Conservation (phyloP, 2,329 filamentous ascomycete genomes). For the Diaporthe caulivora region DNA sequence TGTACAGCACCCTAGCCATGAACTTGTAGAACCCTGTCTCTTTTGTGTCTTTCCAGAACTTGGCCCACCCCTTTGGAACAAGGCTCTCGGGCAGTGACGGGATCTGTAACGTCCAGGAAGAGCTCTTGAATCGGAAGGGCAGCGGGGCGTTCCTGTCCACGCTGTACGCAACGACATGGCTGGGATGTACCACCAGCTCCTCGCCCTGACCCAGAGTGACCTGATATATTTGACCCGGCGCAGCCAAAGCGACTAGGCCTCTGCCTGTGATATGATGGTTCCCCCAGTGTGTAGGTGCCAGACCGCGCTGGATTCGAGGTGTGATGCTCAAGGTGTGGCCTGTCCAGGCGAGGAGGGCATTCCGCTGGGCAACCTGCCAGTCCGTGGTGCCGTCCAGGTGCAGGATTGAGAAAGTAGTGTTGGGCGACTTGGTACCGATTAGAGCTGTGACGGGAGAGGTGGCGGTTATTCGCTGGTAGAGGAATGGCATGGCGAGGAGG, state of each 20-base stretch:
- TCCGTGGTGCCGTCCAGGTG: constrained; percentile 94
- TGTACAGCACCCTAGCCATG: constrained; percentile 73
- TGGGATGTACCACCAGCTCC: constrained; percentile 91
- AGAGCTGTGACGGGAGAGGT: constrained; percentile 89
- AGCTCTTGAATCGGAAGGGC: constrained; percentile 87
- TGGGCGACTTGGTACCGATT: constrained; percentile 87
- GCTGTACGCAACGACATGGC: constrained; percentile 92
- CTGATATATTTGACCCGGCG: constrained; percentile 91
- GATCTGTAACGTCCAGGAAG: constrained; percentile 82
- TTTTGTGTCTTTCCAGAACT: constrained; percentile 80
- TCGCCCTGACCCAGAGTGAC: constrained; percentile 85
- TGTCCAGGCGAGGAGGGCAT: constrained; percentile 95
- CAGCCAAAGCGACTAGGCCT: constrained; percentile 85
- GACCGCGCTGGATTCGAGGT: constrained; percentile 79
- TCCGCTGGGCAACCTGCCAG: constrained; percentile 92
- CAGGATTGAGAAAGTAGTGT: constrained; percentile 87
- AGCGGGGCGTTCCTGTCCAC: constrained; percentile 79
- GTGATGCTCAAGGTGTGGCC: constrained; percentile 85
- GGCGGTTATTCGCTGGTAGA: constrained; percentile 92
- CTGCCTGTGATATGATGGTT: constrained; percentile 89
- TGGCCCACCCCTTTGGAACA: constrained; percentile 70
- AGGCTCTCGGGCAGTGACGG: constrained; percentile 74
- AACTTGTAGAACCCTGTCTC: constrained; percentile 80
- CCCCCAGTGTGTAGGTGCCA: constrained; percentile 91
- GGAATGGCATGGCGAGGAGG: constrained; percentile 87